Evolutionary conservation across 2,329 filamentous ascomycete genomes (phyloP), one percentile per base, ranked within the genome.

Genomic region (Blastomyces gilchristii): DNA sequence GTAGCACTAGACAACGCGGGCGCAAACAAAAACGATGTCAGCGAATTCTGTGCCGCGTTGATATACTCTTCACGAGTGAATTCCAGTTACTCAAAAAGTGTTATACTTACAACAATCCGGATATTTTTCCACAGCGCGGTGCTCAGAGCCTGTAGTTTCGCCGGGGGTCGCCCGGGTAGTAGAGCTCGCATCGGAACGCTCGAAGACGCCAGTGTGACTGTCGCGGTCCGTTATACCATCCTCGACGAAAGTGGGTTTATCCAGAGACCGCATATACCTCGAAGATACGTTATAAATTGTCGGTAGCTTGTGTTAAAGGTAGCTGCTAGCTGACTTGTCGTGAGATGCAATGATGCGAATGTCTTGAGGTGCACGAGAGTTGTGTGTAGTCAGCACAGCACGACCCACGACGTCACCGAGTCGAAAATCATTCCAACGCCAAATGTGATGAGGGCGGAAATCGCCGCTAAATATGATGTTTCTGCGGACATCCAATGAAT

Each of bases 81-180:
- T 11, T 31, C 41, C 56, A 41, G n/a, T n/a, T 49, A n/a, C 41
- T 6, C 50, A 3, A 28, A 49, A 12, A 31, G 28, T 14, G 37
- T 34, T 28, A 65, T 49, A 66, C 85, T 79, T 79, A 90, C 89
- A 74, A 90, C 85, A 68, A 93, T 82, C 69, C 88, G 86, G 71
- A 83, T 82, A 67, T 82, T 82, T 70, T 89, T 83, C 87, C 89
- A 94, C 73, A 84, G 81, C 73, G 86, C 88, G 65, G 86, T 87
- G 75, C 85, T 85, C 73, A 91, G 81, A 78, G 87, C 86, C 81
- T 92, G 89, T 71, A 90, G 86, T 80, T 85, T 88, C 71, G 87
- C 82, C 80, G 85, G 85, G 74, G 90, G 89, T 79, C 87, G 85
- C 75, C 90, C 90, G 67, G 90, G 90, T 70, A 92, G 82, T 78